Evolutionary conservation across 2,329 filamentous ascomycete species (phyloP).

Genomic region (Ceratocystis ficicola): DNA sequence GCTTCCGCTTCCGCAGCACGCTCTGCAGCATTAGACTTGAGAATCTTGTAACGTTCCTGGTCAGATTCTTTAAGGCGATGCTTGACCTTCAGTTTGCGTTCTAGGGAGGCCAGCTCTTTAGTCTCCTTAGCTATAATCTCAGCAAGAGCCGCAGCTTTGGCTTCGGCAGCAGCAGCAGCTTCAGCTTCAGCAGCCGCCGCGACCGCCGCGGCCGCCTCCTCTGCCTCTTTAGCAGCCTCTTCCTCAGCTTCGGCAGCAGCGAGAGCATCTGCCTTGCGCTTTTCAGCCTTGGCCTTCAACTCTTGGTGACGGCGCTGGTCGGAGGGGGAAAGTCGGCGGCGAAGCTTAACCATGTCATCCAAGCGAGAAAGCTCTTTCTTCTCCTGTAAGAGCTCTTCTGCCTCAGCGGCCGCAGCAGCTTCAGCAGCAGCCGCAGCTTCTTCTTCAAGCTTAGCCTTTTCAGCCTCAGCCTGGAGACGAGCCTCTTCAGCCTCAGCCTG

Average conservation of each 20-base stretch:
- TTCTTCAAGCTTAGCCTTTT: constrained; percentile 7
- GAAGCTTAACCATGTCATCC: constrained; percentile 18
- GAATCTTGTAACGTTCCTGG: constrained; percentile 9
- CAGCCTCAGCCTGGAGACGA: constrained; percentile 9
- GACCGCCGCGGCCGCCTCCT: constrained; percentile 24
- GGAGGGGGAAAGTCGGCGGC: constrained; percentile 9
- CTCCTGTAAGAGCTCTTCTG: constrained; percentile 27
- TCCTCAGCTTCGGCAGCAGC: constrained; percentile 29
- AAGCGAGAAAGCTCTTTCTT: constrained; percentile 25
- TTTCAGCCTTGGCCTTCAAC: constrained; percentile 20
- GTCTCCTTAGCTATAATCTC: constrained; percentile 13
- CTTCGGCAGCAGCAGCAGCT: constrained; percentile 20
- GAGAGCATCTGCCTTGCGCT: constrained; percentile 28
- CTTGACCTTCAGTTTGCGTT: constrained; percentile 10
- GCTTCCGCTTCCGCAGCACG: constrained; percentile 5
- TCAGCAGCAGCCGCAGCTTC: constrained; percentile 21
- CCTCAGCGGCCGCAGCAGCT: constrained; percentile 25
- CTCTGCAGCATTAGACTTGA: constrained; percentile 11
- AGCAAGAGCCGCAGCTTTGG: constrained; percentile 7
- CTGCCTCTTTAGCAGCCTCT: constrained; percentile 25
- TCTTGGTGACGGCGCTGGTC: constrained; percentile 11
- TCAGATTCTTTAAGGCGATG: constrained; percentile 10
- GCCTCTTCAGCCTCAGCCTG: constrained; percentile 15
- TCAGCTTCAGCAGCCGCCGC: constrained; percentile 12
- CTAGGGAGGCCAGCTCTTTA: constrained; percentile 14